These are phyloP conservation scores for Acacia pycnantha DNA, from an alignment of 331 rosid species.

Conservation along the genomic window DNA sequence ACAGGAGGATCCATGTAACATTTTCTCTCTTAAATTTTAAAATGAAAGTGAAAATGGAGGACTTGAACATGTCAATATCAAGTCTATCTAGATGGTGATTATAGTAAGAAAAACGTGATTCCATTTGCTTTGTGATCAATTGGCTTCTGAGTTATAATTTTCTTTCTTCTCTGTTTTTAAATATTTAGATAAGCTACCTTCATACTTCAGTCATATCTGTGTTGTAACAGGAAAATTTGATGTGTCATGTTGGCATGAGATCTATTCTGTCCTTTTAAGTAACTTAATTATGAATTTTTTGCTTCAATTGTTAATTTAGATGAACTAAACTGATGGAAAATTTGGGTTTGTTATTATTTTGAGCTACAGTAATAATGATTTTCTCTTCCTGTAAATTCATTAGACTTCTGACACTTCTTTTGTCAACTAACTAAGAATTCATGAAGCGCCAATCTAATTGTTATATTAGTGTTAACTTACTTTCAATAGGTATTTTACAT, in stretches of 20 bases:
- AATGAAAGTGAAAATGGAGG: background rate
- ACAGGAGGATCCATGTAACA: background rate
- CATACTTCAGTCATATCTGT: background rate
- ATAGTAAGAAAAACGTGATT: background rate
- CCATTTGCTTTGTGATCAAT: no score
- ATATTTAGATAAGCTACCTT: background rate
- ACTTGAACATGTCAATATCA: background rate
- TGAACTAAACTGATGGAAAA: background rate
- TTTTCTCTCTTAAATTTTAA: background rate
- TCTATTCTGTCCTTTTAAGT: background rate
- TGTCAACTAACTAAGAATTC: background rate
- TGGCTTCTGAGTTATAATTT: background rate
- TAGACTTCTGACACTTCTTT: background rate
- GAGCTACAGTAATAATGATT: background rate
- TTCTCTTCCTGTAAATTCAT: background rate
- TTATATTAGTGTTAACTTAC: background rate
- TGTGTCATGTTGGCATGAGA: background rate
- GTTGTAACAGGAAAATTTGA: background rate
- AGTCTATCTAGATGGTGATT: background rate
- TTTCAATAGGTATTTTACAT: background rate
- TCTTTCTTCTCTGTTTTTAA: background rate
- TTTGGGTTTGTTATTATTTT: background rate
- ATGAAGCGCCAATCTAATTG: background rate
- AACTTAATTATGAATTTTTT: background rate
- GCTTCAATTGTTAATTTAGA: background rate